Evolutionary conservation across 352 stramenopile species (phyloP), one percentile per base, ranked within the genome.

Genomic region (Globisporangium uncinulatum): DNA sequence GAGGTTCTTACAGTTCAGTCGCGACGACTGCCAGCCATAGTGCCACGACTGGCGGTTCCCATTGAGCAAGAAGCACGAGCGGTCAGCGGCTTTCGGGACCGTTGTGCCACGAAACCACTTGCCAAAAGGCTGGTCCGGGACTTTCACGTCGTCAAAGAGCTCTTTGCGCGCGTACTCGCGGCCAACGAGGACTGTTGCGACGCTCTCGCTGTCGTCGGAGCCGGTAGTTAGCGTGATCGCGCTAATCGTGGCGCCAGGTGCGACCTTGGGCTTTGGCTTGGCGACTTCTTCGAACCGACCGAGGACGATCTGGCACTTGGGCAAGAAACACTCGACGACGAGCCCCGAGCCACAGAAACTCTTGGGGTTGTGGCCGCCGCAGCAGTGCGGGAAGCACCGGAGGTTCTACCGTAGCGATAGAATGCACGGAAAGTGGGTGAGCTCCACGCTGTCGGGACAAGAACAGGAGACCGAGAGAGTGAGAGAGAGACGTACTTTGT

Each of bases 11-110:
- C 79, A 90, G 59, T 93, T 93, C 17, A 93, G 72, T 1, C 83
- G 71, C 29, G 83, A 93, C 4, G 83, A 93, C 51, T 88, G 80
- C 83, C 83, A 93, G 14, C 83, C 83, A 54, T 93, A 93, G 63
- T 93, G 83, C 83, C 83, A 93, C 51, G 80, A 93, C 63, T 90
- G 80, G 43, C 83, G 83, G 63, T 93, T 90, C 36, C 83, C 83
- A 61, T 93, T 93, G 52, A 93, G 68, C 49, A 89, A 62, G 63
- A 93, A 93, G 54, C 74, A 74, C 20, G 65, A 69, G 29, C 65
- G 59, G 51, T 59, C 47, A 29, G 46, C 19, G n/a, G 54, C 63
- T 59, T 67, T 63, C 5, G 73, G 69, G 19, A 89, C 69, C 7
- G 68, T 52, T 4, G 70, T 66, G 50, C 79, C 79, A 32, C 76